Evolutionary conservation across 129 eudicot genomes (phyloP), one percentile per base, ranked within the genome.

Genomic region (Lonicera japonica): DNA sequence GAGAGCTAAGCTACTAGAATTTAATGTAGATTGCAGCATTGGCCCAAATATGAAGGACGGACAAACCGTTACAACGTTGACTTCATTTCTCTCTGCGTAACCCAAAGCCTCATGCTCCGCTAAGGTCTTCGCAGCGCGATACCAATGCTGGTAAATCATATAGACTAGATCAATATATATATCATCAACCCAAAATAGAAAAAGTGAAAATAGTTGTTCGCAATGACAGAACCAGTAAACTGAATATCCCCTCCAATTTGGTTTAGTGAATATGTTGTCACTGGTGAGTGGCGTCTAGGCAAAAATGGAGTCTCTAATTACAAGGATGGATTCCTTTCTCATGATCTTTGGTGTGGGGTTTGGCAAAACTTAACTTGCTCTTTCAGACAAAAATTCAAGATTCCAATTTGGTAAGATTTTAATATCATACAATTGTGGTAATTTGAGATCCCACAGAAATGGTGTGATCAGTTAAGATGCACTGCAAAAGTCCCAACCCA

Each of bases 21-120:
- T 80, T 12, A 73, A 0, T 46, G 70, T 68, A 17, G 82, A 40
- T 64, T 80, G 86, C 76, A 80, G 66, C 82, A 73, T 76, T 34
- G 83, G 83, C 20, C 83, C 83, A 11, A 81, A 45, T 25, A 74
- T 65, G 0, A 77, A 5, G 16, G 82, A 56, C n/a, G 86, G 83
- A 45, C 83, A 77, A 56, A 77, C 46, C n/a, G 79, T 73, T 39
- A 81, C 72, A 9, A 77, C 71, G 21, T 21, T 56, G 18, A 76
- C n/a, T 39, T 43, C 77, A 52, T 46, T 70, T 39, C 17, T 48
- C 57, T 68, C 69, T 36, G 62, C 75, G 45, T 18, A 54, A 7
- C 54, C 69, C 74, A 69, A 61, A 41, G 83, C 80, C 48, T 76
- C 82, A 9, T 22, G 58, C 61, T 77, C 83, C 8, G 83, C 80